Conservation (phyloP, 2,329 filamentous ascomycete genomes). For the Rutstroemia sp. region DNA sequence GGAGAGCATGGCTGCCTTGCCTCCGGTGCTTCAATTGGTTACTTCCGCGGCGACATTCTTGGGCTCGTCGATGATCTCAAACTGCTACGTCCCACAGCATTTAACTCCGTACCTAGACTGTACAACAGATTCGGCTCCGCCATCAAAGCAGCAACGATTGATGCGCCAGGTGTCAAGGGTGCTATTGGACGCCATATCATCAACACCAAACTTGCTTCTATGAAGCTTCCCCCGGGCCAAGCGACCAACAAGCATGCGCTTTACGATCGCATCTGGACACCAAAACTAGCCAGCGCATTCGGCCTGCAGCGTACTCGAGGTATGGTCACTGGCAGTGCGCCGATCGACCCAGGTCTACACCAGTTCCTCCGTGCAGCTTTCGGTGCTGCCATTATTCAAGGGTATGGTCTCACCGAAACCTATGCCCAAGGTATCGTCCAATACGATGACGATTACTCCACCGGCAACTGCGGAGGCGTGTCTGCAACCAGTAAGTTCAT, state of each 20-base stretch:
- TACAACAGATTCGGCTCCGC: conserved; percentile 85
- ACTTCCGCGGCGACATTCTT: conserved; percentile 86
- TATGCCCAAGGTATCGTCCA: conserved; percentile 74
- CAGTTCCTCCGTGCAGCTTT: conserved; percentile 82
- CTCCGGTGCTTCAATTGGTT: conserved; percentile 70
- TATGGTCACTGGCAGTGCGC: conserved; percentile 85
- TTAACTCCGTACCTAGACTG: conserved; percentile 84
- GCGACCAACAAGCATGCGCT: conserved; percentile 73
- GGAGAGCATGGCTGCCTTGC: conserved; percentile 70
- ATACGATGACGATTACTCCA: conserved; percentile 58
- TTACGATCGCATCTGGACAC: conserved; percentile 84
- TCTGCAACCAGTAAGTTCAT: conserved; percentile 34
- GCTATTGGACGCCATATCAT: conserved; percentile 74
- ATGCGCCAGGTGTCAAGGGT: conserved; percentile 74
- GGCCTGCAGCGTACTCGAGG: conserved; percentile 66
- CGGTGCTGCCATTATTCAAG: conserved; percentile 71
- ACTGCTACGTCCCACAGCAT: conserved; percentile 70
- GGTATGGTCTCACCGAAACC: conserved; percentile 90
- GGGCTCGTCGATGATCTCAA: conserved; percentile 89
- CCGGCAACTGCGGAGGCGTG: conserved; percentile 76
- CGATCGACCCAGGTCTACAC: conserved; percentile 81
- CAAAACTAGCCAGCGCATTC: conserved; percentile 76
- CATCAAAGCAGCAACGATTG: conserved; percentile 70
- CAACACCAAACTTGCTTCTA: conserved; percentile 68
- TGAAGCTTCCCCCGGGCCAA: conserved; percentile 63